Percentiles rank a stretch among this genome's conserved stretches.
Conservation (phyloP, 148 eudicot species). For the Talinum fruticosum region DNA sequence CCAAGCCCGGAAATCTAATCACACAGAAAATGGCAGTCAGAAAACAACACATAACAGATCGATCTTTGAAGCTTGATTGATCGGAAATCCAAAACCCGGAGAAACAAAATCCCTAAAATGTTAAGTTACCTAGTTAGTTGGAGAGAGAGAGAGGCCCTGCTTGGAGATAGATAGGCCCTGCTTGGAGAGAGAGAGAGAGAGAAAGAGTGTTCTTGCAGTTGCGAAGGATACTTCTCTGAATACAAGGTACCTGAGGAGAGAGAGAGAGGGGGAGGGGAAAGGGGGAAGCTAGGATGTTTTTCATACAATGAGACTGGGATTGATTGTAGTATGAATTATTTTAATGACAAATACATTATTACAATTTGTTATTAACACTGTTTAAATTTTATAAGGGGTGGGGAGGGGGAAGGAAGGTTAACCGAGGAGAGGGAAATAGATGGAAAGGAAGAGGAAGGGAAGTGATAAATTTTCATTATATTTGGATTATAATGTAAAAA, state of each 20-base stretch:
- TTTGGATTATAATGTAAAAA: no score
- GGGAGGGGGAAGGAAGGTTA: no score
- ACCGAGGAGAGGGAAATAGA: no score
- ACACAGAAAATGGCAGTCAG: constrained; percentile 5
- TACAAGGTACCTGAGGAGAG: background rate
- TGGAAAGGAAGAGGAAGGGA: no score
- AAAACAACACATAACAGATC: background rate
- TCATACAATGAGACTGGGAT: no score
- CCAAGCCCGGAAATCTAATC: constrained; percentile 8
- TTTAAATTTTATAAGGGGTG: no score
- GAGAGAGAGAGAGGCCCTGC: background rate
- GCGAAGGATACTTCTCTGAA: constrained; percentile 11
- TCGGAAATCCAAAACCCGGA: background rate
- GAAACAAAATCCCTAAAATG: background rate
- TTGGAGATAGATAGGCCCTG: background rate
- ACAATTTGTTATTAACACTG: no score
- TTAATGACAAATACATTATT: no score
- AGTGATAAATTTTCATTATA: no score
- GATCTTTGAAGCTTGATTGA: background rate
- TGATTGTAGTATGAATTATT: no score
- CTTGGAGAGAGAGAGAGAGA: background rate
- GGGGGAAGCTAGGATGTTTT: no score
- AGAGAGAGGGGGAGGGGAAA: background rate
- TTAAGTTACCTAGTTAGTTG: background rate
- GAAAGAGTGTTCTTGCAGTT: constrained; percentile 10